Conservation (phyloP, 2,329 filamentous ascomycete genomes). For the Beauveria pseudobassiana region DNA sequence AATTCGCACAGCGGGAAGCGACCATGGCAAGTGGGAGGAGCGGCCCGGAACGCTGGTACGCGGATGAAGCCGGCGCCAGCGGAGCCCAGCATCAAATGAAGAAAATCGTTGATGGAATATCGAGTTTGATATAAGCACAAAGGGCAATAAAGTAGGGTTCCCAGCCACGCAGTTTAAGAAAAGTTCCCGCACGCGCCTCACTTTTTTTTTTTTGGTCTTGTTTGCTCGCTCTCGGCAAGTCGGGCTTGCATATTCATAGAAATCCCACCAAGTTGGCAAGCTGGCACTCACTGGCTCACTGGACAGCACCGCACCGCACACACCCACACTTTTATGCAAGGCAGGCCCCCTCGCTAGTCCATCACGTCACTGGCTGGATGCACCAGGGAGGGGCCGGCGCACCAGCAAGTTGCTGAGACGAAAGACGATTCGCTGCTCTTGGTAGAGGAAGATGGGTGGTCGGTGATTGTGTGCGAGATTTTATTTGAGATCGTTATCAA, state of each 20-base stretch:
- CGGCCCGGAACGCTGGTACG: not conserved
- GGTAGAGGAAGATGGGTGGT: too few relatives aligned
- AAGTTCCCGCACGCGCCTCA: not conserved
- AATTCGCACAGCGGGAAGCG: not conserved
- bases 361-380: conserved; percentile 7
- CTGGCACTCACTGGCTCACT: not conserved
- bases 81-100: not conserved
- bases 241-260: not conserved
- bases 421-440: not conserved
- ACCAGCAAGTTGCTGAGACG: not conserved
- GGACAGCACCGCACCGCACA: not conserved
- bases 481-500: not conserved
- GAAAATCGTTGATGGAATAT: too few relatives aligned
- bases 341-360: not conserved
- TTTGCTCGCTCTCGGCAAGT: not conserved
- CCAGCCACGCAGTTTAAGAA: not conserved
- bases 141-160: not conserved
- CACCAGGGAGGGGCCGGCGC: not conserved
- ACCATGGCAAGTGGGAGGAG: not conserved
- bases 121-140: not conserved
- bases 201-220: not conserved
- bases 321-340: not conserved
- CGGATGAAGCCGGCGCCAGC: conserved; percentile 3
- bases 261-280: not conserved
- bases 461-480: not conserved